A percentile compares a stretch with the other conserved stretches of the same genome.
These are phyloP conservation scores for Coemansia sp. DNA, from an alignment of 192 early-diverging fungal species.

Conservation along the genomic window DNA sequence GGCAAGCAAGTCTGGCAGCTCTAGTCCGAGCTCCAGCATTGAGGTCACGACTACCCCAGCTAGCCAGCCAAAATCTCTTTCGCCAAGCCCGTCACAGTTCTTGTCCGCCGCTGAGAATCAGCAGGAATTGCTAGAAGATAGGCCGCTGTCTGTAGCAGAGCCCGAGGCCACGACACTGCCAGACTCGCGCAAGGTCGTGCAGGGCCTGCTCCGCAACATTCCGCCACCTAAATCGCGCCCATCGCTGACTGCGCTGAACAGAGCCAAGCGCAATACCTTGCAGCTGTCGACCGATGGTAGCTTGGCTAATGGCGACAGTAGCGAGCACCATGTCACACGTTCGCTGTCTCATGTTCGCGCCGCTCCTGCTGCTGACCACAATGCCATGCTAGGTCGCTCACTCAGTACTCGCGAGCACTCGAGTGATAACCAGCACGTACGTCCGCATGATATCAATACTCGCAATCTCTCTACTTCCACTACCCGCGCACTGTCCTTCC, in stretches of 20 bases:
- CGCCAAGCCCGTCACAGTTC: not conserved
- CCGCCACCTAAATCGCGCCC: constrained; percentile 43
- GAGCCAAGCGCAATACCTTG: constrained; percentile 51
- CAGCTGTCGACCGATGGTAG: constrained; percentile 16
- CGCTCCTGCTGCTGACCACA: constrained; percentile 14
- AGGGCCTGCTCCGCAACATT: constrained; percentile 47
- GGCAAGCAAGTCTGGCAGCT: not conserved
- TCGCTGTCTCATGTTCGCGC: constrained; percentile 8
- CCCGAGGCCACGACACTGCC: constrained; percentile 7
- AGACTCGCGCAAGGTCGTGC: constrained; percentile 50
- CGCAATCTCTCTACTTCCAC: not conserved
- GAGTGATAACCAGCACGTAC: not conserved
- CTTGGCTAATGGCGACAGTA: not conserved
- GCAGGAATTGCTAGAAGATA: not conserved
- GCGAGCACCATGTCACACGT: constrained; percentile 6
- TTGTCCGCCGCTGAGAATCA: not conserved
- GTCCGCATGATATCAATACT: constrained; percentile 8
- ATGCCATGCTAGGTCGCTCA: constrained; percentile 10
- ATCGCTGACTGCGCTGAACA: constrained; percentile 38
- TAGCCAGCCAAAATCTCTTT: not conserved
- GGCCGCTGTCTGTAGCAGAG: not conserved
- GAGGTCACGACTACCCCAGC: not conserved
- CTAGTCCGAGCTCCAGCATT: not conserved
- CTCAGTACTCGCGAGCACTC: not conserved
- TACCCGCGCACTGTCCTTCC: constrained; percentile 6